These are phyloP conservation scores for Chlorociboria aeruginascens DNA, from an alignment of 495 filamentous ascomycete genomes.

Conservation along the genomic window DNA sequence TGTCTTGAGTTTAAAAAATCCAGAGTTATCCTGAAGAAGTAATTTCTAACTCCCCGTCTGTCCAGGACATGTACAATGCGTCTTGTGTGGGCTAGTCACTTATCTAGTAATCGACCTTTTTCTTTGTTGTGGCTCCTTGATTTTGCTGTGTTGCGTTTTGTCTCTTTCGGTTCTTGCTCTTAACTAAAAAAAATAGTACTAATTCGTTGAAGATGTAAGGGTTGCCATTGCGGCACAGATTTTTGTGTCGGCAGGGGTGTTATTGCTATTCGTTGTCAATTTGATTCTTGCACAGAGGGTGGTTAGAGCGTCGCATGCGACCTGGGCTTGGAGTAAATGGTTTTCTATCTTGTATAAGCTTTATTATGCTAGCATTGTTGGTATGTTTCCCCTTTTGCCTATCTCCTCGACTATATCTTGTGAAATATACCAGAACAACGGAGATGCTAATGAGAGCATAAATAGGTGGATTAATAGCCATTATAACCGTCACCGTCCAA, in stretches of 20 bases:
- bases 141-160: too few species aligned
- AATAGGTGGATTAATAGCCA: conserved; percentile 30
- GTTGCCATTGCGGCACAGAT: conserved; percentile 62
- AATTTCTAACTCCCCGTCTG: too few species aligned
- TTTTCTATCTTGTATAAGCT: conserved; percentile 37
- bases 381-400: conserved; percentile 28
- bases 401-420: too few species aligned
- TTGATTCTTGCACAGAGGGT: conserved; percentile 70
- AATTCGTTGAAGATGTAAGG: too few species aligned
- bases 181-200: too few species aligned
- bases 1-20: too few species aligned
- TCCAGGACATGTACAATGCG: conserved; percentile 46
- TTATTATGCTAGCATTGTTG: conserved; percentile 48
- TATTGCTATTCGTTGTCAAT: conserved; percentile 74
- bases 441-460: too few species aligned
- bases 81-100: conserved; percentile 42
- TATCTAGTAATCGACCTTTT: too few species aligned
- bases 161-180: too few species aligned
- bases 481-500: conserved; percentile 56
- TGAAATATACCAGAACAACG: too few species aligned
- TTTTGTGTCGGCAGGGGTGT: conserved; percentile 63
- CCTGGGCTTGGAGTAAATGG: conserved; percentile 50
- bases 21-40: too few species aligned
- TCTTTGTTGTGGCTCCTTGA: too few species aligned
- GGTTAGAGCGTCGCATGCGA: conserved; percentile 58